A percentile compares a stretch with the other conserved stretches of the same genome.
Conservation (phyloP, 75 land plant genomes). For the Cryptomeria japonica region DNA sequence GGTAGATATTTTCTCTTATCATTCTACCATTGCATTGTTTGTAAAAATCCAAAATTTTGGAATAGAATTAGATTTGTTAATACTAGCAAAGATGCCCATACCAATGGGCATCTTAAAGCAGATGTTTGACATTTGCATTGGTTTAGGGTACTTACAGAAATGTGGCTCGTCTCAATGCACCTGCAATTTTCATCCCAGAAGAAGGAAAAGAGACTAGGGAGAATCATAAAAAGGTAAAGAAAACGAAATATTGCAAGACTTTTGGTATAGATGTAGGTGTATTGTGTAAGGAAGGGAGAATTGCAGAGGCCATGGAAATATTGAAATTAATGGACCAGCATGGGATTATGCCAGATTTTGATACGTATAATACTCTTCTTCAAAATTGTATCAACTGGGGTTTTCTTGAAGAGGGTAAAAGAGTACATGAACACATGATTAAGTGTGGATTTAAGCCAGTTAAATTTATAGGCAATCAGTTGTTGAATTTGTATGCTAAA, state of each 20-base stretch:
- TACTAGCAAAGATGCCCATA: no score
- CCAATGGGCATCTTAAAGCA: not conserved
- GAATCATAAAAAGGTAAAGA: not conserved
- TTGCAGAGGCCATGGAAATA: not conserved
- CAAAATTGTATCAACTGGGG: not conserved
- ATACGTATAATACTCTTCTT: not conserved
- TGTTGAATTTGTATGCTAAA: not conserved
- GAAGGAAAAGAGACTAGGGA: not conserved
- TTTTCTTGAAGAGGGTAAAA: not conserved
- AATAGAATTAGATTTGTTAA: not conserved
- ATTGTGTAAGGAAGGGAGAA: not conserved
- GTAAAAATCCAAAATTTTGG: not conserved
- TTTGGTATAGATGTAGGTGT: not conserved
- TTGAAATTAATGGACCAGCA: not conserved
- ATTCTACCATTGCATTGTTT: not conserved
- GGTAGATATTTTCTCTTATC: not conserved
- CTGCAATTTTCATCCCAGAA: not conserved
- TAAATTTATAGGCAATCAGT: not conserved
- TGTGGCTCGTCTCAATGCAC: not conserved
- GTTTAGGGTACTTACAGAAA: not conserved
- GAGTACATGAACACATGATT: not conserved
- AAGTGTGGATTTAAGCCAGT: not conserved
- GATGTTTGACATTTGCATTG: not conserved
- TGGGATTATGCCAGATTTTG: not conserved
- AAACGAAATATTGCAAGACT: not conserved